phyloP scores from a whole-genome alignment of 164 flowering plant genomes.

The Tetrastigma voinierianum region DNA sequence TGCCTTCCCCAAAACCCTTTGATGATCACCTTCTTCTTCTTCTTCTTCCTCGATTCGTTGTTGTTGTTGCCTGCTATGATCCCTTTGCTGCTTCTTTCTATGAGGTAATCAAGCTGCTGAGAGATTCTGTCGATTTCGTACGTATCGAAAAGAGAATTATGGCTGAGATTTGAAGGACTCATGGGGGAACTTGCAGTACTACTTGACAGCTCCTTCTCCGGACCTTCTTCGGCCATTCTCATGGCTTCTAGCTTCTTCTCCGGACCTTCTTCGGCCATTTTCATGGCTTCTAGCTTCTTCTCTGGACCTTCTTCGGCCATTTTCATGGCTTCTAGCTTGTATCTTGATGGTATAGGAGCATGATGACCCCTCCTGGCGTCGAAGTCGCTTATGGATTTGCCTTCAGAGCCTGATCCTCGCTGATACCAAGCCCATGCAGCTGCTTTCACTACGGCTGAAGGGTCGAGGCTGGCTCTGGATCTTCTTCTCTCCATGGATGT shows the following conservation, averaged over 20 bases:
- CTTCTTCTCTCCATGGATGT: conserved; percentile 22
- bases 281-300: too few relatives aligned
- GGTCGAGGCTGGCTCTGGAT: conserved; percentile 19
- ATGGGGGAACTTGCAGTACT: too few relatives aligned
- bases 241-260: too few relatives aligned
- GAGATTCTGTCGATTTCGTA: conserved; percentile 55
- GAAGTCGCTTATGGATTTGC: conserved; percentile 30
- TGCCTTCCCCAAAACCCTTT: conserved; percentile 29
- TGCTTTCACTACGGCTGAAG: conserved; percentile 40
- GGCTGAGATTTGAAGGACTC: conserved; percentile 5
- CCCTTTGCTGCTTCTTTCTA: conserved; percentile 21
- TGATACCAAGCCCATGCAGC: conserved; percentile 85
- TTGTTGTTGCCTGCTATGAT: background rate
- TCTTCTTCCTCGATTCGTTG: conserved; percentile 7
- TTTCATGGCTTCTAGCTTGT: conserved; percentile 46
- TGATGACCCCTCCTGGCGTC: conserved; percentile 15
- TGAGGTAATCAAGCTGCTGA: conserved; percentile 26
- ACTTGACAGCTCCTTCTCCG: too few relatives aligned
- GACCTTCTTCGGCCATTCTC: too few relatives aligned
- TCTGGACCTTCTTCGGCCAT: background rate
- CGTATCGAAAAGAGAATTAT: conserved; percentile 41
- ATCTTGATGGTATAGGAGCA: conserved; percentile 39
- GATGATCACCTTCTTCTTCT: conserved; percentile 14
- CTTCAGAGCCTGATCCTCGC: conserved; percentile 48
- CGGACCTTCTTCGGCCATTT: too few relatives aligned